A percentile compares a stretch with the other conserved stretches of the same genome.
These are phyloP conservation scores for Colletotrichum spinosum DNA, from an alignment of 2,329 filamentous ascomycete species.

Conservation along the genomic window DNA sequence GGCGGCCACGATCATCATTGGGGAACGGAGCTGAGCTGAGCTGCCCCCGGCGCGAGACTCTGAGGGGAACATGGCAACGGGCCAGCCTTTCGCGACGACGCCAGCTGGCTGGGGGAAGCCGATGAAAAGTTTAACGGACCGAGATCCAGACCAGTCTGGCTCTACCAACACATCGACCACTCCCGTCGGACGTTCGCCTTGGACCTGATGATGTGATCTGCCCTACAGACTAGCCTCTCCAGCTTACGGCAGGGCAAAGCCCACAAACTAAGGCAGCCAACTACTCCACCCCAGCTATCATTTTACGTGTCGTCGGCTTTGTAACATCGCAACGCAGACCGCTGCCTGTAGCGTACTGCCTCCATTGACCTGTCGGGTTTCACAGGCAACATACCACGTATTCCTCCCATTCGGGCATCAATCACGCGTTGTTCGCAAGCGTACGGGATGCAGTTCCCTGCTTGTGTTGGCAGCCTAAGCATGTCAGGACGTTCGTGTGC, in stretches of 20 bases:
- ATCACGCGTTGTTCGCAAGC: neutral
- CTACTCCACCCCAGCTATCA: constrained; percentile 23
- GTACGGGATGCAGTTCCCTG: constrained; percentile 10
- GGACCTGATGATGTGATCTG: constrained; percentile 20
- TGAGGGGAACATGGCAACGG: constrained; percentile 21
- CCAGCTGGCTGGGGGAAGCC: constrained; percentile 1
- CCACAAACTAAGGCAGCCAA: too few species aligned
- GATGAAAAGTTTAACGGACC: constrained; percentile 2
- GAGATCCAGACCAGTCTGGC: constrained; percentile 30
- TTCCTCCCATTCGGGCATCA: neutral
- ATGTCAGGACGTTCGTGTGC: constrained; percentile 14
- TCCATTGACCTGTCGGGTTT: too few species aligned
- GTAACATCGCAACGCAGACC: too few species aligned
- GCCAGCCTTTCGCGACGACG: constrained; percentile 5
- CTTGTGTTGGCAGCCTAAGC: neutral
- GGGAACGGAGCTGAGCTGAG: constrained; percentile 1
- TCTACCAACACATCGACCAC: constrained; percentile 12
- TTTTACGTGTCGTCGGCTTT: too few species aligned
- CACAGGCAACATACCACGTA: too few species aligned
- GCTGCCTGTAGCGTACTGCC: too few species aligned
- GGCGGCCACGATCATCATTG: too few species aligned
- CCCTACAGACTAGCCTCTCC: constrained; percentile 13
- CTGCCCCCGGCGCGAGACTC: neutral
- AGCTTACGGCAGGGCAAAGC: constrained; percentile 8
- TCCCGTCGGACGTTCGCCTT: constrained; percentile 1